Evolutionary conservation across 179 eudicot species (phyloP).

Genomic region (Beta lomatogona): DNA sequence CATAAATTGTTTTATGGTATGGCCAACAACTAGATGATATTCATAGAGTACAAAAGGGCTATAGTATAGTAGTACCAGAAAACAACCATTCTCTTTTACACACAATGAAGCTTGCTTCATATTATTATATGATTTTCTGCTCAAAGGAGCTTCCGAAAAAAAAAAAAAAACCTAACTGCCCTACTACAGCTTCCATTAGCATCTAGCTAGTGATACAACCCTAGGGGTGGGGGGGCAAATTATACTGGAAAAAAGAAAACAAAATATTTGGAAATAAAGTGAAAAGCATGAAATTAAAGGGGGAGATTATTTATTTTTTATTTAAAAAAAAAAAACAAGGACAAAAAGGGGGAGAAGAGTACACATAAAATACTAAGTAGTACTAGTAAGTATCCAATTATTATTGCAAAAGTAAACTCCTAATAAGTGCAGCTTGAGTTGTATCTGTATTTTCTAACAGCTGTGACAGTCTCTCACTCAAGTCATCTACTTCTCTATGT

Average conservation of each 20-base stretch:
- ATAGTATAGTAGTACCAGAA: background rate
- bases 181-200: conserved; percentile 23
- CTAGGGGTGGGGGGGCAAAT: conserved; percentile 26
- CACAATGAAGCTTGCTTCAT: conserved; percentile 16
- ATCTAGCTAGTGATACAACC: conserved; percentile 25
- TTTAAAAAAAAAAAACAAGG: background rate
- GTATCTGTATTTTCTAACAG: conserved; percentile 46
- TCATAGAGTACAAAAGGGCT: background rate
- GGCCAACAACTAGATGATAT: background rate
- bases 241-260: background rate
- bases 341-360: background rate
- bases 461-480: conserved; percentile 53
- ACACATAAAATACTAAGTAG: background rate
- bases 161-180: conserved; percentile 11
- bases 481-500: conserved; percentile 60
- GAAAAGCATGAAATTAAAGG: background rate
- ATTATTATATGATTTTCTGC: conserved; percentile 12
- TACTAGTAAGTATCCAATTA: background rate
- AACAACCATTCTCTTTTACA: background rate
- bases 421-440: conserved; percentile 57
- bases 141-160: background rate
- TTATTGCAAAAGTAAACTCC: conserved; percentile 51
- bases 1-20: background rate
- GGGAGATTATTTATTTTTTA: background rate
- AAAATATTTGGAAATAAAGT: background rate